Evolutionary conservation across 495 filamentous ascomycete genomes (phyloP).

Genomic region (Friedmanniomyces simplex): DNA sequence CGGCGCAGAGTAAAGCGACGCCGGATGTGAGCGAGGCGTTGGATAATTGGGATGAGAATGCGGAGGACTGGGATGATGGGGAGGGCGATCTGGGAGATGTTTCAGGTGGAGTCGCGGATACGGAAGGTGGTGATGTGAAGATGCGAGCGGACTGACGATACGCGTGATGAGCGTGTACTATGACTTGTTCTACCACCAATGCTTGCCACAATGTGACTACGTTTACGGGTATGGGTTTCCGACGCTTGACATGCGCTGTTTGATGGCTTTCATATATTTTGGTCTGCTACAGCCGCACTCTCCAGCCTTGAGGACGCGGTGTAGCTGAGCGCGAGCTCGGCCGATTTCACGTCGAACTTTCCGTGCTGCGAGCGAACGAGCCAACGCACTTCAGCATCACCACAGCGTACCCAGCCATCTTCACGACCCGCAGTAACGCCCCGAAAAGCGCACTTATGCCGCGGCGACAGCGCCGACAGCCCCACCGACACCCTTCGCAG

Average conservation of each 20-base stretch:
- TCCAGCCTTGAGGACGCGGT: no score
- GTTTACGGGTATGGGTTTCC: no score
- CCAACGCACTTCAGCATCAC: not conserved
- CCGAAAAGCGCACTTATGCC: not conserved
- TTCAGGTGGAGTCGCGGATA: conserved; percentile 2
- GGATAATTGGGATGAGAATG: conserved; percentile 29
- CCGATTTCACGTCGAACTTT: not conserved
- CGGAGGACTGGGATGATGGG: conserved; percentile 24
- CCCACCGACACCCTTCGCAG: not conserved
- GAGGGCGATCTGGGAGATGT: not conserved
- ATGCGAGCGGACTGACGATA: not conserved
- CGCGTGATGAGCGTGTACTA: not conserved
- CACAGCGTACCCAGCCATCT: not conserved
- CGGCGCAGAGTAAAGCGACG: conserved; percentile 19
- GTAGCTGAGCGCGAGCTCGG: no score
- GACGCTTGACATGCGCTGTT: no score
- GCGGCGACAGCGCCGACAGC: not conserved
- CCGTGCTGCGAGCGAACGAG: not conserved
- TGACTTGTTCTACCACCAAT: not conserved
- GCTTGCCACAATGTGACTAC: not conserved
- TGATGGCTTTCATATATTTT: no score
- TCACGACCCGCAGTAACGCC: not conserved
- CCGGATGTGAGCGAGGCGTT: conserved; percentile 17
- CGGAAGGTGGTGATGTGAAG: conserved; percentile 1
- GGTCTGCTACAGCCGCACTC: not conserved